These are phyloP conservation scores for cucumber (Cucumis sativus) DNA, from an alignment of 306 rosid species.

Conservation along the genomic window Cucumber_9930_V3 NC_026660.2:27637001-27637500, in stretches of 20 bases:
- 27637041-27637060: neutral
- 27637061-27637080: neutral
- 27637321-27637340: neutral
- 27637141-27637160: neutral
- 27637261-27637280: neutral
- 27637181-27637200: constrained; percentile 7
- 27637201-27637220: neutral
- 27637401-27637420: constrained; percentile 8
- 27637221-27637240: constrained; percentile 14
- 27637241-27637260: constrained; percentile 28
- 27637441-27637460: constrained; percentile 20
- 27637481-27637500: constrained; percentile 54
- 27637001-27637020: constrained; percentile 4
- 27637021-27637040: neutral
- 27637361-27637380: neutral
- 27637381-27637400: constrained; percentile 9
- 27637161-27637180: constrained; percentile 7
- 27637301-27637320: neutral
- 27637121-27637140: neutral
- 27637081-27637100: neutral
- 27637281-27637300: neutral
- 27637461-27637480: constrained; percentile 35
- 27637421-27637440: constrained; percentile 10
- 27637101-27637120: neutral
- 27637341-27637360: neutral